Conservation (phyloP, 345 rosid species). For the Viola odorata region DNA sequence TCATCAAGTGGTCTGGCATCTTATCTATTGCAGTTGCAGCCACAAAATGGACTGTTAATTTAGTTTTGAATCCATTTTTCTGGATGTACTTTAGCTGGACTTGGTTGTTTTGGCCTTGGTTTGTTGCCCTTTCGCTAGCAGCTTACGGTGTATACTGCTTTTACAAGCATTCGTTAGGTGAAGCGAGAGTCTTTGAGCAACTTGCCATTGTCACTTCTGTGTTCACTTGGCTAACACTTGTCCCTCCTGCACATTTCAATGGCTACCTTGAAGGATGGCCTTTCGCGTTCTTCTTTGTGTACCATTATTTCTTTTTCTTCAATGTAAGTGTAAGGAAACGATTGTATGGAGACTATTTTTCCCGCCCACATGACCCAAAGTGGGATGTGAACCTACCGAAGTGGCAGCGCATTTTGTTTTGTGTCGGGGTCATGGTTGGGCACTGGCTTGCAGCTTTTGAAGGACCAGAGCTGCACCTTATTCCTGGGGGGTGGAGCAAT, state of each 20-base stretch:
- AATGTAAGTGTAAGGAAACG: slow-evolving; percentile 70
- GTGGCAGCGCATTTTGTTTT: slow-evolving; percentile 53
- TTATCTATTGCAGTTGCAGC: slow-evolving; percentile 50
- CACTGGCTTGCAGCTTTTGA: slow-evolving; percentile 92
- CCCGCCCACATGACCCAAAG: slow-evolving; percentile 60
- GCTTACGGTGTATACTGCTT: slow-evolving; percentile 56
- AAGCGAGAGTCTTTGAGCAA: slow-evolving; percentile 73
- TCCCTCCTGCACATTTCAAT: slow-evolving; percentile 74
- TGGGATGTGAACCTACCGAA: slow-evolving; percentile 68
- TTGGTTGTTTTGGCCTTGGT: slow-evolving; percentile 96
- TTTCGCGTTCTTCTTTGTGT: slow-evolving; percentile 71
- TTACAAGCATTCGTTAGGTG: slow-evolving; percentile 47
- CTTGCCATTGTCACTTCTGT: slow-evolving; percentile 61
- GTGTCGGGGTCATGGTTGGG: slow-evolving; percentile 50
- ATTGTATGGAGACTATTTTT: slow-evolving; percentile 68
- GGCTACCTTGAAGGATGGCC: slow-evolving; percentile 95
- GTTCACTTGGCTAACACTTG: slow-evolving; percentile 81
- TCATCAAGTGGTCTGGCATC: slow-evolving; percentile 51
- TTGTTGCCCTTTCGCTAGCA: slow-evolving; percentile 51
- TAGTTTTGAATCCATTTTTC: slow-evolving; percentile 61
- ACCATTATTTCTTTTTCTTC: slow-evolving; percentile 87
- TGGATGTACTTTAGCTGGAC: slow-evolving; percentile 95
- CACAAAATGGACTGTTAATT: slow-evolving; percentile 47
- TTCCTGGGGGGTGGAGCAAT: slow-evolving; percentile 68
- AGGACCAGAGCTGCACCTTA: slow-evolving; percentile 76